Base-by-base conservation (phyloP, 1,284 basidiomycete species). In the Cryptococcus maquisensis region DNA sequence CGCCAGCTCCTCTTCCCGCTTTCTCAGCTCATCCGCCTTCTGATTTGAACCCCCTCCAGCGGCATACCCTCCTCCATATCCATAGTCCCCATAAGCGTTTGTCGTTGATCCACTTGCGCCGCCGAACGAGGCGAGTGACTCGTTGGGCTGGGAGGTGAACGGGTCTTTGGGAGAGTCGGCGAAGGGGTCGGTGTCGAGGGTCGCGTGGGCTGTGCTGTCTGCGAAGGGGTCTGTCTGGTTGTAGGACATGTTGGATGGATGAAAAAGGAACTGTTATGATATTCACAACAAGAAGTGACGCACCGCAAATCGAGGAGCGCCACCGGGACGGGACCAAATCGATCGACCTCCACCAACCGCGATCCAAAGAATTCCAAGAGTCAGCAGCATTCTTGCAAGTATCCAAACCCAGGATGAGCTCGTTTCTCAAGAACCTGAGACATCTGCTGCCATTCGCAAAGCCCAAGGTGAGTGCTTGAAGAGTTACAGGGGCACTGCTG, bases 11-110 rank as follows among this genome's bases (percentile, higher is more conserved):
- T 61, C 54, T 58, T 67, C 67, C 62, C 72, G 47, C 59, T 52
- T 48, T 55, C 61, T 59, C 15, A 76, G 53, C 21, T 67, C 70
- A 28, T 69, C 68, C 59, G 71, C 72, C 56, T 68, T 67, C 40
- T 54, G 57, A 53, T 64, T 50, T 47, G 54, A 42, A 6, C 39
- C 42, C 6, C 45, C 46, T 5, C 45, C 23, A 8, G 52, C 52
- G 23, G 52, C 57, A n/a, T 52, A 49, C 16, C 56, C 54, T 23
- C 50, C 46, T 15, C 61, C 61, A 39, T 40, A 52, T 21, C 59
- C 57, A 18, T 48, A 53, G 16, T 54, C 49, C 8, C 53, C 44
- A 36, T 54, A 55, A 16, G 54, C 48, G 47, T 55, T 55, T n/a
- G 52, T 36, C 44, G 41, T 20, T n/a, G 47, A 49, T 24, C 38